Evolutionary conservation across 768 basidiomycete genomes (phyloP).

Genomic region (Podaxis sp.): DNA sequence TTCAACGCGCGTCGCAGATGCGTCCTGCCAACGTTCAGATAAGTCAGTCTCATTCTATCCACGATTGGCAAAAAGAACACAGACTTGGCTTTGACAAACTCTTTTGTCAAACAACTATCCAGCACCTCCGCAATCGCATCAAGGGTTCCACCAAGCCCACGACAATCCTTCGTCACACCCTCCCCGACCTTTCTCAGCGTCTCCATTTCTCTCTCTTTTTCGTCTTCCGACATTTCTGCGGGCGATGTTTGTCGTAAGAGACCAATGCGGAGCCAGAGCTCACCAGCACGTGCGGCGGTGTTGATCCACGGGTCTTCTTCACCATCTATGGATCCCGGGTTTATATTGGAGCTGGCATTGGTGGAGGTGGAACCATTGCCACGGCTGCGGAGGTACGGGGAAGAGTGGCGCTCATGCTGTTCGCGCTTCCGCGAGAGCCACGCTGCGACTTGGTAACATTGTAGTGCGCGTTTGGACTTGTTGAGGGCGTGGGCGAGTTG

Average conservation of each 20-base stretch:
- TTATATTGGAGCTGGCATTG: background rate
- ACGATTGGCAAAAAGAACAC: conserved; percentile 20
- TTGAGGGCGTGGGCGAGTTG: conserved; percentile 73
- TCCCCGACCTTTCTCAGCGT: conserved; percentile 31
- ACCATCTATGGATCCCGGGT: conserved; percentile 20
- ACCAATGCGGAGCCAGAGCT: conserved; percentile 33
- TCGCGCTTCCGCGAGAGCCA: conserved; percentile 31
- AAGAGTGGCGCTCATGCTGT: background rate
- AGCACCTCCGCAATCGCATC: conserved; percentile 54
- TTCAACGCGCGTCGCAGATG: conserved; percentile 60
- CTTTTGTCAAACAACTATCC: conserved; percentile 49
- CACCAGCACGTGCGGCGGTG: conserved; percentile 31
- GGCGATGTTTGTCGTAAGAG: conserved; percentile 14
- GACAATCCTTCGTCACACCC: conserved; percentile 43
- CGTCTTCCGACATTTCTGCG: conserved; percentile 3
- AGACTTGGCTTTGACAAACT: conserved; percentile 64
- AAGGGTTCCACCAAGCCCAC: conserved; percentile 51
- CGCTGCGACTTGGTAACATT: conserved; percentile 65
- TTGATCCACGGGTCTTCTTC: conserved; percentile 33
- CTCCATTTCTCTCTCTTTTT: conserved; percentile 15
- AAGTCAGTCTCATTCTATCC: background rate
- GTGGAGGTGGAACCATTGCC: background rate
- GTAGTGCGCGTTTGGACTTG: conserved; percentile 47
- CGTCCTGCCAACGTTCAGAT: conserved; percentile 33
- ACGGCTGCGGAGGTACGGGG: background rate